phyloP scores from a whole-genome alignment of 208 protist genomes.

The Leishmania martiniquensis region DNA sequence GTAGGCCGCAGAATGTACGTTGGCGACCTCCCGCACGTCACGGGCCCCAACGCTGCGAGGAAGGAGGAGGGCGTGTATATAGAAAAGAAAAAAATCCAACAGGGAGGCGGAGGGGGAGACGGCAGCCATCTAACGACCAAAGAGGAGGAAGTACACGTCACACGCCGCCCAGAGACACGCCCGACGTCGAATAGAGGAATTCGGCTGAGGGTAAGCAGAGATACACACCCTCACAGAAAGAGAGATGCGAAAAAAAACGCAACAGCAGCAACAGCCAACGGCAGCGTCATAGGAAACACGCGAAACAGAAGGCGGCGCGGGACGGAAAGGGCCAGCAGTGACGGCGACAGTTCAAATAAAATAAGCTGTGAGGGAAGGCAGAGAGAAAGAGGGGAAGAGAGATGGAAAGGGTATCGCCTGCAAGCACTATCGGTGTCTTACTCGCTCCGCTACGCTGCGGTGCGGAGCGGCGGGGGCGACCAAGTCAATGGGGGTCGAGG shows the following conservation, averaged over 20 bases:
- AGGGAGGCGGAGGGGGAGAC: neutral
- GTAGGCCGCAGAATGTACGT: too few relatives aligned
- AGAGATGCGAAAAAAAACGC: neutral
- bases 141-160: too few relatives aligned
- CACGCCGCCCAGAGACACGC: too few relatives aligned
- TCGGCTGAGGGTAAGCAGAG: too few relatives aligned
- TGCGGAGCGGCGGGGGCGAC: neutral
- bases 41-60: neutral
- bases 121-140: too few relatives aligned
- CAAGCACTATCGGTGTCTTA: neutral
- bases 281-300: too few relatives aligned
- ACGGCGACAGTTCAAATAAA: neutral
- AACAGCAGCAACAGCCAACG: neutral
- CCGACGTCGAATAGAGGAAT: too few relatives aligned
- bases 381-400: neutral
- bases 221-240: too few relatives aligned
- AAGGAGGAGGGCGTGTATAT: neutral
- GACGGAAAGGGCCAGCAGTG: neutral
- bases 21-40: too few relatives aligned
- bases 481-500: neutral
- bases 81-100: neutral
- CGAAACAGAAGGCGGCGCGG: too few relatives aligned
- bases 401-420: neutral
- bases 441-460: neutral
- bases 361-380: neutral